phyloP scores from a whole-genome alignment of 139 green algal genomes.

The Pleodorina starrii region DNA sequence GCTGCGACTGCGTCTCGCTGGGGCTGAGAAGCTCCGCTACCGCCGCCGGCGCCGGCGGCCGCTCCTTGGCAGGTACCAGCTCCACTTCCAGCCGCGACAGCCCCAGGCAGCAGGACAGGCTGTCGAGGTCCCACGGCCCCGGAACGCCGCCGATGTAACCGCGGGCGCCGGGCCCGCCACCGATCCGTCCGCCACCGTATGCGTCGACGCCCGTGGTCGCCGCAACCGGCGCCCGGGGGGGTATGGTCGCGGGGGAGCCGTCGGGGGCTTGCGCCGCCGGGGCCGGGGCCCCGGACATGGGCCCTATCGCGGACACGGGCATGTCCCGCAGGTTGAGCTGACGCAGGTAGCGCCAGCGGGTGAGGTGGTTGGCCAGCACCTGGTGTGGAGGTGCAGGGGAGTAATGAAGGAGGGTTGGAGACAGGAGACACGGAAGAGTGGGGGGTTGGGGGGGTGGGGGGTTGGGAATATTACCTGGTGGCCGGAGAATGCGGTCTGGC shows the following conservation, averaged over 20 bases:
- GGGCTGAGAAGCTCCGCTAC: not conserved
- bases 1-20: not conserved
- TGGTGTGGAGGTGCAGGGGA: not conserved
- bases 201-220: not conserved
- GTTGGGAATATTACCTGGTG: too few relatives aligned
- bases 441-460: too few relatives aligned
- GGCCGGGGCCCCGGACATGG: not conserved
- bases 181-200: not conserved
- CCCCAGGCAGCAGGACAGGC: not conserved
- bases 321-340: conserved; percentile 12
- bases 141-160: not conserved
- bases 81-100: not conserved
- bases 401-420: too few relatives aligned
- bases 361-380: conserved; percentile 14
- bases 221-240: not conserved
- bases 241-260: not conserved
- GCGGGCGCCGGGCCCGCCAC: too few relatives aligned
- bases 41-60: not conserved
- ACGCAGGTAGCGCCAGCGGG: conserved; percentile 16
- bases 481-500: too few relatives aligned
- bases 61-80: not conserved
- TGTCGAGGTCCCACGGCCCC: not conserved
- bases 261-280: not conserved
- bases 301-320: not conserved
- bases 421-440: too few relatives aligned